Conservation (phyloP, 345 rosid genomes). For the Balakata baccata region DNA sequence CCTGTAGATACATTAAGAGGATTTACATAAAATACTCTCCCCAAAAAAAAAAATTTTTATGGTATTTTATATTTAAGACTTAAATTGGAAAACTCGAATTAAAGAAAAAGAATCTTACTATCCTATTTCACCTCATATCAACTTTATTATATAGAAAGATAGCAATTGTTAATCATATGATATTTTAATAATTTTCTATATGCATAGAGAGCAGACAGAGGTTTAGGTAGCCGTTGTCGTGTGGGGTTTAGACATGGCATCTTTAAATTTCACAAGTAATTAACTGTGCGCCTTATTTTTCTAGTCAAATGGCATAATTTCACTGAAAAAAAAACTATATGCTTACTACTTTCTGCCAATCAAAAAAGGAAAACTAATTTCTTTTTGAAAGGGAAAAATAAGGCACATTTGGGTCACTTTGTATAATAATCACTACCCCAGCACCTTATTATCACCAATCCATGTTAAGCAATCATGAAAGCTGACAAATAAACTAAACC, state of each 20-base stretch:
- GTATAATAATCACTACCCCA: slow-evolving; percentile 52
- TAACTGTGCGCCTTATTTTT: slow-evolving; percentile 13
- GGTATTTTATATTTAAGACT: too few species aligned
- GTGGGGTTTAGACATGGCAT: slow-evolving; percentile 22
- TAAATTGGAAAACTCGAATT: too few species aligned
- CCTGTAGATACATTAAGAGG: too few species aligned
- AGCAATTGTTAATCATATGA: too few species aligned
- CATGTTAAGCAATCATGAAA: slow-evolving; percentile 58
- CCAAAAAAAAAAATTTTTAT: too few species aligned
- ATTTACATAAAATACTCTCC: too few species aligned
- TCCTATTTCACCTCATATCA: too few species aligned
- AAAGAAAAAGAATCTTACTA: too few species aligned
- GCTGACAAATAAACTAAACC: slow-evolving; percentile 24
- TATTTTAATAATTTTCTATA: too few species aligned
- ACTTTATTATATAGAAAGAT: too few species aligned
- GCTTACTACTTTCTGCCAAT: slow-evolving; percentile 14
- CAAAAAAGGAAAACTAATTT: slow-evolving; percentile 1
- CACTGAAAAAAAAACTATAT: slow-evolving; percentile 11
- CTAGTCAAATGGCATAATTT: slow-evolving; percentile 34
- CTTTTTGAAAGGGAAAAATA: neutral
- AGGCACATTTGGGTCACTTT: too few species aligned
- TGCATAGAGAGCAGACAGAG: neutral
- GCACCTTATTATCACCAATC: slow-evolving; percentile 52
- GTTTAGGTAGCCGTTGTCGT: slow-evolving; percentile 15
- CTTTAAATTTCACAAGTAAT: neutral